These are phyloP conservation scores for Polyporus tsugae DNA, from an alignment of 1,284 basidiomycete genomes.

Conservation along the genomic window DNA sequence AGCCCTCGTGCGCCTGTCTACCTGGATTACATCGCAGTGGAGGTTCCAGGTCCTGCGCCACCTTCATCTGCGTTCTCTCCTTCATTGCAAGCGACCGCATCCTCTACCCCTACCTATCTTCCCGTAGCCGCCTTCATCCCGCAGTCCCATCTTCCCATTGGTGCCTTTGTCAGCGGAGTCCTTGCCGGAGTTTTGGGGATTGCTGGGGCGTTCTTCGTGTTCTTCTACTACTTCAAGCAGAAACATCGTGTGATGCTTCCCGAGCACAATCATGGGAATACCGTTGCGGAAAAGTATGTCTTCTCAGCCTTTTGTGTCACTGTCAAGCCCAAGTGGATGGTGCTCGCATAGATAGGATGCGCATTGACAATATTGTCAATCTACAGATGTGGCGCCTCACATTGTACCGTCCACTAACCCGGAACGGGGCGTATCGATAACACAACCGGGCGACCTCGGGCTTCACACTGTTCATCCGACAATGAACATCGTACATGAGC, in stretches of 20 bases:
- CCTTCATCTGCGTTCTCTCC: background rate
- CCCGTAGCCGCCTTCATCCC: background rate
- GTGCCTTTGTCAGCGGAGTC: background rate
- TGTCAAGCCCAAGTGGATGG: no score
- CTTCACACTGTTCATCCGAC: background rate
- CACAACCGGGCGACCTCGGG: background rate
- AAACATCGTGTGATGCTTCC: background rate
- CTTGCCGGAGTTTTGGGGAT: background rate
- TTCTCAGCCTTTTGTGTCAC: background rate
- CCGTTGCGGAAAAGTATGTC: background rate
- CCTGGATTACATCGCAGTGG: slow-evolving; percentile 23
- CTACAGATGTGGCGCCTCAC: background rate
- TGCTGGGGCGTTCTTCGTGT: background rate
- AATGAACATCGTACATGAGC: no score
- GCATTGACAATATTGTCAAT: background rate
- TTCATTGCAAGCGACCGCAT: background rate
- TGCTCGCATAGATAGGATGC: background rate
- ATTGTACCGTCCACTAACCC: background rate
- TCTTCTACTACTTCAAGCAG: background rate
- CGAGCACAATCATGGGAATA: background rate
- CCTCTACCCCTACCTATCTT: background rate
- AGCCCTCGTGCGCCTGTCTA: slow-evolving; percentile 14
- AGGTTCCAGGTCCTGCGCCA: slow-evolving; percentile 12
- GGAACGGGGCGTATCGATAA: background rate
- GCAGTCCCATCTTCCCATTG: background rate